These are phyloP conservation scores for Coemansia furcata DNA, from an alignment of 192 early-diverging fungal genomes.

Conservation along the genomic window DNA sequence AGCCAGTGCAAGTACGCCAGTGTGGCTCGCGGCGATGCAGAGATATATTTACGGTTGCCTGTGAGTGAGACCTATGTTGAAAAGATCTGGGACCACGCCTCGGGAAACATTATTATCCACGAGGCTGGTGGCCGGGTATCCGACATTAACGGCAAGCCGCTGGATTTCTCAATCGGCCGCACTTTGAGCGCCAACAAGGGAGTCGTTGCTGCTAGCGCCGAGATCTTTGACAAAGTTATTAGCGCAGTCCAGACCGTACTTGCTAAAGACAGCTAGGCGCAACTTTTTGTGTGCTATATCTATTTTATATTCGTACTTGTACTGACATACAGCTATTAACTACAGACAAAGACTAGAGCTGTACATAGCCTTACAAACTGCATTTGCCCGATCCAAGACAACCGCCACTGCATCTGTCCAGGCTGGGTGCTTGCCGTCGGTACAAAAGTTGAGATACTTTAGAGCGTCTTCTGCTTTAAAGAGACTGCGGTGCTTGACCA, in stretches of 20 bases:
- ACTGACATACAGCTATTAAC: neutral
- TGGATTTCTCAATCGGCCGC: slow-evolving; percentile 89
- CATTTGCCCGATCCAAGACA: slow-evolving; percentile 11
- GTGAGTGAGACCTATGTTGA: slow-evolving; percentile 80
- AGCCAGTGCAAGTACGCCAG: slow-evolving; percentile 96
- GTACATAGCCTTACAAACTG: slow-evolving; percentile 27
- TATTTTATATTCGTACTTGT: neutral
- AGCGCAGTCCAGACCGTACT: slow-evolving; percentile 65
- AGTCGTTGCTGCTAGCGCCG: slow-evolving; percentile 76
- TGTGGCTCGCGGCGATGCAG: slow-evolving; percentile 88
- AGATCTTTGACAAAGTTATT: slow-evolving; percentile 75
- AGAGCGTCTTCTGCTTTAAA: slow-evolving; percentile 13
- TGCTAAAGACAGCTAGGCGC: slow-evolving; percentile 7
- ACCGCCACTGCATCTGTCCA: slow-evolving; percentile 19
- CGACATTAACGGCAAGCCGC: slow-evolving; percentile 76
- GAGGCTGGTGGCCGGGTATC: slow-evolving; percentile 91
- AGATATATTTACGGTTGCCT: slow-evolving; percentile 88
- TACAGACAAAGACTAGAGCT: slow-evolving; percentile 14
- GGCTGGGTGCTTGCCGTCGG: neutral
- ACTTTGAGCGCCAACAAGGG: slow-evolving; percentile 84
- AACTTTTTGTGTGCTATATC: neutral
- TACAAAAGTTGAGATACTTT: slow-evolving; percentile 12
- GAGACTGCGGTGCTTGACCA: slow-evolving; percentile 25
- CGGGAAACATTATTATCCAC: slow-evolving; percentile 81
- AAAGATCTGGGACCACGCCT: slow-evolving; percentile 99